Evolutionary conservation across 495 filamentous ascomycete genomes (phyloP).

Genomic region (Copromyces sp.): DNA sequence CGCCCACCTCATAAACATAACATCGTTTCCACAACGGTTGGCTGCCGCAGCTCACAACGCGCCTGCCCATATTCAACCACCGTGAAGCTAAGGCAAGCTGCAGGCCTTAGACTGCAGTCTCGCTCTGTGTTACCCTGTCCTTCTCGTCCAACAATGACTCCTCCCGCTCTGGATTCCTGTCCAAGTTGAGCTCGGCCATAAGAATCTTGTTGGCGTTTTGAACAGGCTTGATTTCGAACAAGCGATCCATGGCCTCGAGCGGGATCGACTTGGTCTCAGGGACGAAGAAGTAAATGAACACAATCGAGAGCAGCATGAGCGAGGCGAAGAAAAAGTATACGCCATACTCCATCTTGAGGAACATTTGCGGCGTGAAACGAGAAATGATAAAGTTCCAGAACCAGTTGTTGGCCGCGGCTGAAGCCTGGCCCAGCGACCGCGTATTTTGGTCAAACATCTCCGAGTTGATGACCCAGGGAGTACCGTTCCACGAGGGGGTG

Average conservation of each 20-base stretch:
- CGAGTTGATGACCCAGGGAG: conserved; percentile 56
- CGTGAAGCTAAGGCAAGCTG: not conserved
- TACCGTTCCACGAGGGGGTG: conserved; percentile 66
- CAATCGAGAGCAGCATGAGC: conserved; percentile 54
- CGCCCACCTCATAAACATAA: not conserved
- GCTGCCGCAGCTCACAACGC: not conserved
- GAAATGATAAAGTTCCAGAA: conserved; percentile 67
- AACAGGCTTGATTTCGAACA: conserved; percentile 49
- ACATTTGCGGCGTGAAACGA: conserved; percentile 69
- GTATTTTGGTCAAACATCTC: conserved; percentile 55
- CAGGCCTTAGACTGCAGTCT: not conserved
- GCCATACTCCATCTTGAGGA: conserved; percentile 56
- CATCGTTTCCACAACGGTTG: not conserved
- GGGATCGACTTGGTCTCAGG: conserved; percentile 44
- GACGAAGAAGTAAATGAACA: conserved; percentile 48
- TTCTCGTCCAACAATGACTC: conserved; percentile 12
- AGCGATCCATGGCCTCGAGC: conserved; percentile 44
- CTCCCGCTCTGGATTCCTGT: conserved; percentile 34
- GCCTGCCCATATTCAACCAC: not conserved
- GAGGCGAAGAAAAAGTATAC: conserved; percentile 74
- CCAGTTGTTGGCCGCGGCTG: conserved; percentile 62
- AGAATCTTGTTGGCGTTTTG: conserved; percentile 42
- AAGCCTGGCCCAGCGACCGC: conserved; percentile 57
- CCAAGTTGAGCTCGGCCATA: conserved; percentile 33
- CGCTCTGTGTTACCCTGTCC: conserved; percentile 5